Evolutionary conservation across 441 rosid genomes (phyloP), one percentile per base, ranked within the genome.

Genomic region (Pelargonium cotyledonis): DNA sequence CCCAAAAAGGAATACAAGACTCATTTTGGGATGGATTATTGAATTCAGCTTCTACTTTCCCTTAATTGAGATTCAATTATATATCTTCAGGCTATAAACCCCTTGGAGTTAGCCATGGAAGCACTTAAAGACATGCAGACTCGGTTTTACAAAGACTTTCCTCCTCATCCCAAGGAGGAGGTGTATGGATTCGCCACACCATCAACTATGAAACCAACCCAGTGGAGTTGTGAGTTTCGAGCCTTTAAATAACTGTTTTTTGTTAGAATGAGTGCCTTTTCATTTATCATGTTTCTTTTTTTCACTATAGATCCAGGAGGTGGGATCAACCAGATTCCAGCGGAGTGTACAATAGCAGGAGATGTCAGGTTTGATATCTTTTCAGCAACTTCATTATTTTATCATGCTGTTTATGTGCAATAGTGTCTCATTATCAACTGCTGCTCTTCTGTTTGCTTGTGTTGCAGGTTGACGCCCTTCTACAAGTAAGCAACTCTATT

Each of bases 191-290:
- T 86, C 83, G 96, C 96, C 5, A 91, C 96, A 6, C 95, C 98
- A 11, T 94, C 98, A 62, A 94, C 98, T 2, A 94, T 94, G 92
- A 94, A 94, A 76, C 98, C 98, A 74, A 94, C 96, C 19, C 98
- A 91, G 57, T 94, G 98, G 98, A 79, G 80, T 78, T 89, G 97
- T 94, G 80, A 76, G 95, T 73, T 67, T 58, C 61, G 15, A 65
- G 49, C 66, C 46, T 60, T 4, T 66, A 41, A 65, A 61, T 49
- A 70, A 19, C 18, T 21, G 66, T 9, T 40, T 70, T 57, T 62
- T 68, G n/a, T 47, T 5, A 15, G 47, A 58, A 67, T 63, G 18
- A 68, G 55, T 38, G 14, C 4, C 70, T 40, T 11, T 69, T 58
- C 16, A 21, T 68, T 72, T 71, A 68, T 68, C 26, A 68, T 71